Evolutionary conservation across 163 green algal genomes (phyloP), one percentile per base, ranked within the genome.

Genomic region (Prototheca wickerhamii): DNA sequence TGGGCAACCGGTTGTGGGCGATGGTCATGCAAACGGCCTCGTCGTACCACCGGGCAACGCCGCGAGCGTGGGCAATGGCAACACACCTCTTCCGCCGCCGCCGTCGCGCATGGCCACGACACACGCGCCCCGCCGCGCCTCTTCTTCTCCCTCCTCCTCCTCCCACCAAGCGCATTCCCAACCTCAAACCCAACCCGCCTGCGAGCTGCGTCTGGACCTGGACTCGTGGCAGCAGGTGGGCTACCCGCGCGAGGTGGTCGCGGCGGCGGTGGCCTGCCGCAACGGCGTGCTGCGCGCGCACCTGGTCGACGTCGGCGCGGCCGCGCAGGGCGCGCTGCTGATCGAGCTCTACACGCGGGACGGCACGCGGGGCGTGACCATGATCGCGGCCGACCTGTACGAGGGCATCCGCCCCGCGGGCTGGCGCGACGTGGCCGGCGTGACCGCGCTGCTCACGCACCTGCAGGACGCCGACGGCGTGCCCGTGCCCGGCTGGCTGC

Each of bases 331-430:
- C 15, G 86, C 83, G 17, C 69, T 98, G 50, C 78, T 98, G 65
- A 82, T 97, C 43, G 92, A 98, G 84, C 82, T 98, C 37, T 98
- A 97, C 82, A 89, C 82, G n/a, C 70, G 85, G 12, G 91, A 97
- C 63, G 93, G 91, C 10, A 81, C 93, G 4, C 87, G 84, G 33
- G 91, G 69, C 28, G 72, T 77, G 29, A 68, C 82, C 56, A 97
- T 98, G 90, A 91, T 94, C 60, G 88, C 73, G 17, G 82, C 85
- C 2, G 90, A 98, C 76, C 87, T 95, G 40, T 76, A 78, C 32
- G 65, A 80, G 64, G 85, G 90, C 67, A 97, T 94, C 65, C 84
- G 91, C 3, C 63, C 58, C 21, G 91, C 90, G 4, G 34, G 42
- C 7, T 33, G 63, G 8, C 25, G 42, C 21, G 91, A 97, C 69